These are phyloP conservation scores for Primulina eburnea DNA, from an alignment of 257 asterid species.

Conservation along the genomic window DNA sequence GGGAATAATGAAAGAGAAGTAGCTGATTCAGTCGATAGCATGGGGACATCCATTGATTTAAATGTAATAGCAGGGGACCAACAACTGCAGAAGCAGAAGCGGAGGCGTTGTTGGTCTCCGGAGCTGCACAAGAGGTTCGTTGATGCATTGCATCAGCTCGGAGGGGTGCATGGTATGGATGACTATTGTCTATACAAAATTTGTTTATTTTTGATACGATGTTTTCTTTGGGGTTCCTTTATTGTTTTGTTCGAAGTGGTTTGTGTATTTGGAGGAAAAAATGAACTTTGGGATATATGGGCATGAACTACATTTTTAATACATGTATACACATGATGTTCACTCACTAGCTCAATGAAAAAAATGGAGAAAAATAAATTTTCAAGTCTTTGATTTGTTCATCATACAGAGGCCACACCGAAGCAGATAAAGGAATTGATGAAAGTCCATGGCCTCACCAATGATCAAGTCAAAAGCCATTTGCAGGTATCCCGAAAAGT, in stretches of 20 bases:
- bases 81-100: background rate
- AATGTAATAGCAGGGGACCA: too few relatives aligned
- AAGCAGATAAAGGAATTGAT: conserved; percentile 45
- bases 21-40: background rate
- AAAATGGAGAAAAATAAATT: background rate
- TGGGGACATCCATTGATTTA: too few relatives aligned
- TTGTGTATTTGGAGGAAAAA: too few relatives aligned
- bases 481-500: conserved; percentile 34
- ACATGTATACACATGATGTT: too few relatives aligned
- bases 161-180: conserved; percentile 14
- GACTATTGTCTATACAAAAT: too few relatives aligned
- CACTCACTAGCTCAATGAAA: too few relatives aligned
- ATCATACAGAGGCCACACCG: conserved; percentile 45
- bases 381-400: background rate
- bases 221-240: too few relatives aligned
- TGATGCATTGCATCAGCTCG: conserved; percentile 15
- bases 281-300: too few relatives aligned
- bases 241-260: too few relatives aligned
- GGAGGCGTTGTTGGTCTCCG: conserved; percentile 19
- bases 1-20: background rate
- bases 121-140: conserved; percentile 14
- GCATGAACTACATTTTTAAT: too few relatives aligned
- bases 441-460: conserved; percentile 52
- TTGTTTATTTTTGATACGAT: too few relatives aligned
- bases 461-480: conserved; percentile 56